Base-by-base conservation (phyloP, 805 yeast genomes). In the Pichia phayaonensis region DNA sequence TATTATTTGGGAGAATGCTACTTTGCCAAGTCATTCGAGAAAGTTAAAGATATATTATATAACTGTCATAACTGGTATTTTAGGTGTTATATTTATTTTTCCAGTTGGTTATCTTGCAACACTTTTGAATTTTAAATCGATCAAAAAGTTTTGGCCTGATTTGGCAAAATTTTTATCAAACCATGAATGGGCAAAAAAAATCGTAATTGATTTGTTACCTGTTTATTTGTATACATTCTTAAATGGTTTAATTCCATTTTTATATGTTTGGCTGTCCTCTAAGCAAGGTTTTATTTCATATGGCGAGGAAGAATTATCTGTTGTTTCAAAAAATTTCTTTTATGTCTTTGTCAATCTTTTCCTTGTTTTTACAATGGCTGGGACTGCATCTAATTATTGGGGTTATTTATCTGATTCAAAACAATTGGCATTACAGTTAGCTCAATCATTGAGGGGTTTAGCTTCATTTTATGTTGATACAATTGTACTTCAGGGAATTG, bases 271-370 rank as follows among this genome's bases (percentile, higher is more conserved):
- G 79, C 70, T 92, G 46, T 84, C 97, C 0, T 73, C 81, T 3
- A 74, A 79, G 46, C 99, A 92, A 70, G 98, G 98, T 0, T 87
- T 80, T 59, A 83, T 95, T 0, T 89, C 97, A 7, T 84, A 86
- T 59, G 90, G 96, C 40, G 98, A 94, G 57, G 96, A 87, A 57
- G 98, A 94, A 64, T 69, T 90, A 18, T 85, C 96, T 0, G 80
- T 90, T 23, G 95, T 92, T 2, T 82, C 94, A 26, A 92, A 92
- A 68, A 94, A 94, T 71, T 92, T 90, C 69, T 90, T 94, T 64
- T 94, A 90, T 67, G 86, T 90, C 38, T 94, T 94, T 69, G 95
- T 92, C 56, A 92, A 92, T 66, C 74, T 94, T 76, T 94, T 92
- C 63, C 72, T 92, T 62, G 96, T 92, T 26, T 94, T 94, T 71